Evolutionary conservation across 495 filamentous ascomycete species (phyloP).

Genomic region (Pyrenula massariospora): DNA sequence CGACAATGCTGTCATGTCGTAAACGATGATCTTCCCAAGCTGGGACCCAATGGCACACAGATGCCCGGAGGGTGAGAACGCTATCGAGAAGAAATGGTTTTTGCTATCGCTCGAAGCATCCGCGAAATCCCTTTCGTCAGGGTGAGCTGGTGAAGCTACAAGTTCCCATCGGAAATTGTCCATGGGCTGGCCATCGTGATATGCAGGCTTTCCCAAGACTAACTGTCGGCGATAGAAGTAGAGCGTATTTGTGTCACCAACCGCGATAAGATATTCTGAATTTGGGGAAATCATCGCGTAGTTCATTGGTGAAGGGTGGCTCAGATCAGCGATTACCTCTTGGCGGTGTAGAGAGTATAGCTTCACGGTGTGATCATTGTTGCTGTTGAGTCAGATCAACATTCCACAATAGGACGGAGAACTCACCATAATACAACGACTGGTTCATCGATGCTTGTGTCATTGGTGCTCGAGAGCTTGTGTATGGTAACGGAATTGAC

Average conservation of each 20-base stretch:
- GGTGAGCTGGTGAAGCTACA: constrained; percentile 23
- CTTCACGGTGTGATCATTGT: constrained; percentile 81
- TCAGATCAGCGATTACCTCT: constrained; percentile 51
- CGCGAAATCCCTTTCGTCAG: constrained; percentile 15
- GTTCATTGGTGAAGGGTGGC: constrained; percentile 74
- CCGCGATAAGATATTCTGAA: constrained; percentile 64
- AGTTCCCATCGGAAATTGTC: constrained; percentile 28
- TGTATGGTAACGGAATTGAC: constrained; percentile 66
- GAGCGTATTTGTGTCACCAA: constrained; percentile 72
- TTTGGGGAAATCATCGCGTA: constrained; percentile 87
- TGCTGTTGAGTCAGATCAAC: constrained; percentile 44
- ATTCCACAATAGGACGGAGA: no score
- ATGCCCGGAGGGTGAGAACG: constrained; percentile 57
- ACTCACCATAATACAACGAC: constrained; percentile 50
- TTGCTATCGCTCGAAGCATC: constrained; percentile 16
- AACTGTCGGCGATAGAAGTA: constrained; percentile 57
- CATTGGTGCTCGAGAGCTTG: constrained; percentile 36
- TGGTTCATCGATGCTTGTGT: constrained; percentile 39
- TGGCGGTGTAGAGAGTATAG: constrained; percentile 60
- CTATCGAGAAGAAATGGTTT: constrained; percentile 54
- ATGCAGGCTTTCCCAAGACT: constrained; percentile 4
- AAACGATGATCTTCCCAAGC: constrained; percentile 56
- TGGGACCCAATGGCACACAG: constrained; percentile 62
- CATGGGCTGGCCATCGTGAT: constrained; percentile 13
- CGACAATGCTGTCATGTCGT: constrained; percentile 43